Conservation (phyloP, 768 basidiomycete species). For the Collybia mongolica region DNA sequence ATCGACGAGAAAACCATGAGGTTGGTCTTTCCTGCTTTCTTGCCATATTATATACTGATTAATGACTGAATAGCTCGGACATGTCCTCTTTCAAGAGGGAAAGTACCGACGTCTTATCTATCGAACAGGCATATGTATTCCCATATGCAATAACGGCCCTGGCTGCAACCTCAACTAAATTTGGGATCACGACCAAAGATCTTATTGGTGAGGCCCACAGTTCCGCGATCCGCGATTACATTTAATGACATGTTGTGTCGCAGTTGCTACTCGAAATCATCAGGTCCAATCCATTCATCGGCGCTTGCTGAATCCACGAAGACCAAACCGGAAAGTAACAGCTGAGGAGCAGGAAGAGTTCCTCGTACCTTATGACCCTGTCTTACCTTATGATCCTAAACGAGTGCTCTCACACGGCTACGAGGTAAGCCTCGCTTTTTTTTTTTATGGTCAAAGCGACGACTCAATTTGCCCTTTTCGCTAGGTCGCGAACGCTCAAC, state of each 20-base stretch:
- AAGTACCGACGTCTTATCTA: conserved; percentile 49
- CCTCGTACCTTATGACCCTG: conserved; percentile 81
- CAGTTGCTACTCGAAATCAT: conserved; percentile 76
- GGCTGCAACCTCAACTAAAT: conserved; percentile 78
- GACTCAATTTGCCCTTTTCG: conserved; percentile 1
- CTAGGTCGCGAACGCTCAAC: conserved; percentile 67
- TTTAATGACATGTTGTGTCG: background rate
- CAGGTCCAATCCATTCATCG: conserved; percentile 77
- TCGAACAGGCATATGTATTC: conserved; percentile 71
- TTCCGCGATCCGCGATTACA: background rate
- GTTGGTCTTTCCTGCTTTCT: conserved; percentile 36
- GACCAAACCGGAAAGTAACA: conserved; percentile 75
- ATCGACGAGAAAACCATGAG: conserved; percentile 71
- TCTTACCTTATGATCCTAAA: conserved; percentile 69
- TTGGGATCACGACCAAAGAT: conserved; percentile 85
- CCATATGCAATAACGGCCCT: conserved; percentile 70
- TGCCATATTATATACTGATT: background rate
- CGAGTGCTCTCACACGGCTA: conserved; percentile 50
- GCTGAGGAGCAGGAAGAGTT: conserved; percentile 81
- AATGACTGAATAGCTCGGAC: conserved; percentile 32
- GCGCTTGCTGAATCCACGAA: conserved; percentile 76
- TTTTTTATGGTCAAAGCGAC: background rate
- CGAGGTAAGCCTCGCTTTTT: conserved; percentile 25
- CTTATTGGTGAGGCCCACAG: conserved; percentile 62
- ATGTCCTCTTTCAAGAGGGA: conserved; percentile 48